Evolutionary conservation across 2,329 filamentous ascomycete species (phyloP).

Genomic region (Rutstroemia sp.): DNA sequence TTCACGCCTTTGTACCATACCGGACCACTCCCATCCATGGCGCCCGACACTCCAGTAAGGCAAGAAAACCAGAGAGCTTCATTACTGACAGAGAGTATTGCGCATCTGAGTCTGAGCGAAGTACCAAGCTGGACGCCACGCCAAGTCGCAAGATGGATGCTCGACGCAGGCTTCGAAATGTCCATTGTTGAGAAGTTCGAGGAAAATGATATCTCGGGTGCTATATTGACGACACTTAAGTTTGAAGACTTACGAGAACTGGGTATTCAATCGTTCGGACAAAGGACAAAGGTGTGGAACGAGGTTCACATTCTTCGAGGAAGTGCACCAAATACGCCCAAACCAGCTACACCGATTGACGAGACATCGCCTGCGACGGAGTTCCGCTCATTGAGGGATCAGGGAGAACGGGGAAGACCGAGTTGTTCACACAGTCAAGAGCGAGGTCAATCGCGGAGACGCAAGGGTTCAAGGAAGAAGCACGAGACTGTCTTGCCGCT

Average conservation of each 20-base stretch:
- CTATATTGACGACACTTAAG: conserved; percentile 82
- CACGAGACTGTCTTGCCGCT: conserved; percentile 64
- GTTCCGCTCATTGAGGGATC: conserved; percentile 14
- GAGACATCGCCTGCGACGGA: conserved; percentile 37
- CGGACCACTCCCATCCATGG: conserved; percentile 11
- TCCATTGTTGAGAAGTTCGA: conserved; percentile 76
- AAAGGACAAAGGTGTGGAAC: conserved; percentile 72
- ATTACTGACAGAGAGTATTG: conserved; percentile 40
- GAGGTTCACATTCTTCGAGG: conserved; percentile 65
- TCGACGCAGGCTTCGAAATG: conserved; percentile 70
- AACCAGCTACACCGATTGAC: conserved; percentile 53
- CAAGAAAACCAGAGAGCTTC: conserved; percentile 1
- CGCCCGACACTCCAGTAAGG: background rate
- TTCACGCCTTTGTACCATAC: conserved; percentile 22
- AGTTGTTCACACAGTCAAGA: conserved; percentile 24
- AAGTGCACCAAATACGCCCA: conserved; percentile 42
- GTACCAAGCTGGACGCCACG: conserved; percentile 64
- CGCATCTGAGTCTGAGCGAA: conserved; percentile 49
- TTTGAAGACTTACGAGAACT: conserved; percentile 82
- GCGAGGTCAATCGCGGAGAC: conserved; percentile 12
- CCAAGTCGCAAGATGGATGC: conserved; percentile 82
- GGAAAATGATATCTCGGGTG: conserved; percentile 85
- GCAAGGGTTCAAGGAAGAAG: conserved; percentile 22
- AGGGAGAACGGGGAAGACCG: conserved; percentile 13
- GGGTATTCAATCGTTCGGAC: conserved; percentile 73